A percentile compares a stretch with the other conserved stretches of the same genome.
Evolutionary conservation across 345 rosid species (phyloP).

Genomic region (Conringia planisiliqua): DNA sequence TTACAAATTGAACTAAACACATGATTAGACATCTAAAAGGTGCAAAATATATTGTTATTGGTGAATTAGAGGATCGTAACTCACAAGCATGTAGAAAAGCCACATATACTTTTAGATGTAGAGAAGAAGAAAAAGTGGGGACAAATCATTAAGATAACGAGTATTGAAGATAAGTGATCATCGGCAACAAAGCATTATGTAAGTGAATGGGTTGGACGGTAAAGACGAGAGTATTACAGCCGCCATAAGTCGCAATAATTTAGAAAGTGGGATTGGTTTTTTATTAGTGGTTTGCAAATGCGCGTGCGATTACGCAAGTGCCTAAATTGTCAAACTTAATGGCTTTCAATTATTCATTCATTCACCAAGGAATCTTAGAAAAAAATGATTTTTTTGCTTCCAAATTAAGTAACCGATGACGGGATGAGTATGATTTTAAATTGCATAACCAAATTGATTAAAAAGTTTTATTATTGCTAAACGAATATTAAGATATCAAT

Average conservation of each 20-base stretch:
- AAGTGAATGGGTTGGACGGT: constrained; percentile 32
- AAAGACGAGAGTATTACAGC: constrained; percentile 4
- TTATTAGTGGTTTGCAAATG: constrained; percentile 19
- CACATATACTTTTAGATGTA: neutral
- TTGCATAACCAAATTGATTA: neutral
- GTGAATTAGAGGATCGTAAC: neutral
- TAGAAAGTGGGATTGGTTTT: constrained; percentile 24
- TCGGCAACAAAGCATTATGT: constrained; percentile 20
- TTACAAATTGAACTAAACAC: too few relatives aligned
- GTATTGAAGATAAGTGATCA: constrained; percentile 8
- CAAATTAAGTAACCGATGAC: neutral
- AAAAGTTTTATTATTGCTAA: neutral
- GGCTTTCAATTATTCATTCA: constrained; percentile 30
- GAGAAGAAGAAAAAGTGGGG: neutral
- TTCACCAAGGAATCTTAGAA: constrained; percentile 11
- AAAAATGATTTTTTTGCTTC: neutral
- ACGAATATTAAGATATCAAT: neutral
- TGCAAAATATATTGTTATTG: too few relatives aligned
- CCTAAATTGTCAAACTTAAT: constrained; percentile 25
- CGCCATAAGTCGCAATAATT: neutral
- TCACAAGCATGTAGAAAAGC: neutral
- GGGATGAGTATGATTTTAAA: neutral
- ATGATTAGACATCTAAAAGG: too few relatives aligned
- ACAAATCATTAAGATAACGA: constrained; percentile 9
- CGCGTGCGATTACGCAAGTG: constrained; percentile 28